Base-by-base conservation (phyloP, 2,329 filamentous ascomycete species). In the Ceratocystis huliohia region DNA sequence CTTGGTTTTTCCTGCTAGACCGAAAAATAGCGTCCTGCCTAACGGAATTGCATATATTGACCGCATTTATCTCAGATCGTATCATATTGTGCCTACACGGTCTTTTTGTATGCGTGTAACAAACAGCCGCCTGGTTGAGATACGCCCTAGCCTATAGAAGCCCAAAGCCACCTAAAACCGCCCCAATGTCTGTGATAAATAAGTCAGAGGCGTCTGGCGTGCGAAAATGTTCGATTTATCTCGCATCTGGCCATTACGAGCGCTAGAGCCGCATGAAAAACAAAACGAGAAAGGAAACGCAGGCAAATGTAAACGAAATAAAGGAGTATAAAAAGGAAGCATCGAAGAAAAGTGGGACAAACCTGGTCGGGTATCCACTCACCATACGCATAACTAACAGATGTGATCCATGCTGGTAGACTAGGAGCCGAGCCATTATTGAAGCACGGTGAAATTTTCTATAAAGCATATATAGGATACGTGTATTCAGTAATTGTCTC, bases 71-170 rank as follows among this genome's bases (percentile, higher is more conserved):
- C 48, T 53, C 22, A 53, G 48, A 59, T 59, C 28, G n/a, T 59
- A 25, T 33, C 6, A 33, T 59, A 15, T 30, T 20, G 53, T 56
- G 46, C 46, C 46, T 17, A 25, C 3, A 41, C 25, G 20, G 50
- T 5, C 53, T 33, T 28, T 59, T 59, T 59, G 25, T 59, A 59
- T 59, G 53, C 30, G 53, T 59, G 53, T 59, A 59, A 59, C 53
- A 59, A 7, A 15, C 37, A 15, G 37, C 37, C 37, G 13, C 3
- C 28, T 33, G 15, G 50, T 28, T 17, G 15, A 28, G 25, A 30
- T 13, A 57, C 30, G 50, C 25, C 15, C 28, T 17, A 59, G 25
- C 53, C 53, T 59, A 59, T 59, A 33, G 8, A 10, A 28, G 22
- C 20, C 48, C 22, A 53, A 20, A 59, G 53, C 53, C 28, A 10